Conservation (phyloP, 106 monocot species). For the Allium cepa region DNA sequence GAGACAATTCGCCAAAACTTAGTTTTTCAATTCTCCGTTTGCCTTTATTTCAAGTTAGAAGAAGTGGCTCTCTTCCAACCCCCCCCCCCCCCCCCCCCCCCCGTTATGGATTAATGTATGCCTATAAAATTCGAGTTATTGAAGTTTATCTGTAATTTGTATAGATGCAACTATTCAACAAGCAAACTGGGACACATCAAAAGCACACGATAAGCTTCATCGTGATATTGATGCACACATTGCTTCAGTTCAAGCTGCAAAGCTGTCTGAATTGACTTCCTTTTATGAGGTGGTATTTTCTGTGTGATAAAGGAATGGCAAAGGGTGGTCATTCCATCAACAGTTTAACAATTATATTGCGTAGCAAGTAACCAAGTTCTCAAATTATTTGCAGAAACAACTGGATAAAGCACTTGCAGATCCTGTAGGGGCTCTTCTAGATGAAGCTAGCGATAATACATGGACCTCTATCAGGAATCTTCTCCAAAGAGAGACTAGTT, state of each 20-base stretch:
- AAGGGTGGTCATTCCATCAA: too few relatives aligned
- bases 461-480: slow-evolving; percentile 82
- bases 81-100: too few relatives aligned
- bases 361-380: not conserved
- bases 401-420: slow-evolving; percentile 60
- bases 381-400: slow-evolving; percentile 35
- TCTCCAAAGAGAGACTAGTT: slow-evolving; percentile 64
- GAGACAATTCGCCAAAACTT: too few relatives aligned
- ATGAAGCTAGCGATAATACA: slow-evolving; percentile 65
- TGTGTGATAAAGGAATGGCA: too few relatives aligned
- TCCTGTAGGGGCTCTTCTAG: slow-evolving; percentile 86
- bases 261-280: slow-evolving; percentile 30
- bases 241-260: slow-evolving; percentile 22
- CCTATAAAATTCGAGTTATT: not conserved
- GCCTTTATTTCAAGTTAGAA: too few relatives aligned
- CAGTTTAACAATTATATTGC: not conserved
- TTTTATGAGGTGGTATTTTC: slow-evolving; percentile 31
- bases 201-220: slow-evolving; percentile 37
- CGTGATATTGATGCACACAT: slow-evolving; percentile 48
- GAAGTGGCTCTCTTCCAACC: too few relatives aligned
- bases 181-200: slow-evolving; percentile 45
- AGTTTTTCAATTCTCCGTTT: too few relatives aligned
- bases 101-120: too few relatives aligned
- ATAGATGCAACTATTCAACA: slow-evolving; percentile 30
- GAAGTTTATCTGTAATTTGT: slow-evolving; percentile 4